These are phyloP conservation scores for Dendrocalamus sinicus DNA, from an alignment of 176 grass and related monocot genomes.

Conservation along the genomic window DNA sequence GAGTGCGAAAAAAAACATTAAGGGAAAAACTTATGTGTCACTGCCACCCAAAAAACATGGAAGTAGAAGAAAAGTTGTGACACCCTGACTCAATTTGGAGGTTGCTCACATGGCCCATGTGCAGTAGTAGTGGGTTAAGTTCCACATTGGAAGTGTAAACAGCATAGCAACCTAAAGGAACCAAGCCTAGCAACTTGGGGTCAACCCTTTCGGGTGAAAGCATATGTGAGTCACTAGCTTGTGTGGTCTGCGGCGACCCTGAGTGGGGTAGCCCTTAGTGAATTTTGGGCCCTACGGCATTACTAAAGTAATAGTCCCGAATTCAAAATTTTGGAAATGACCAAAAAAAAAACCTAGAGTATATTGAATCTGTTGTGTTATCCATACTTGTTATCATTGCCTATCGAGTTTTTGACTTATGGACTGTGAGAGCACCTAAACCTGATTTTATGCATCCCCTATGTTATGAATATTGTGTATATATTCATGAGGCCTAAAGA, in stretches of 20 bases:
- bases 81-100: not conserved
- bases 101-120: not conserved
- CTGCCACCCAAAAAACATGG: not conserved
- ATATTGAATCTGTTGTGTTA: not conserved
- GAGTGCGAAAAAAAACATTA: not conserved
- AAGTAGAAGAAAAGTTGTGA: not conserved
- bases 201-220: not conserved
- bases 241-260: not conserved
- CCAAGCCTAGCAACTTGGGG: not conserved
- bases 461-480: too few species aligned
- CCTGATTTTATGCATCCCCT: not conserved
- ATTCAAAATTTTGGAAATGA: not conserved
- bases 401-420: not conserved
- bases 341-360: not conserved
- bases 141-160: too few species aligned
- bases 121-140: not conserved
- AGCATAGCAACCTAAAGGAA: not conserved
- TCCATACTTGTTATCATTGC: not conserved
- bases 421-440: not conserved
- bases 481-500: too few species aligned
- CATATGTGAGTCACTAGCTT: not conserved
- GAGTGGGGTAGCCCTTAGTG: not conserved
- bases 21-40: constrained; percentile 3
- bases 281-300: not conserved
- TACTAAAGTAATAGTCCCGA: not conserved